These are phyloP conservation scores for Pseudogymnoascus destructans DNA, from an alignment of 2,329 filamentous ascomycete species.

Conservation along the genomic window DNA sequence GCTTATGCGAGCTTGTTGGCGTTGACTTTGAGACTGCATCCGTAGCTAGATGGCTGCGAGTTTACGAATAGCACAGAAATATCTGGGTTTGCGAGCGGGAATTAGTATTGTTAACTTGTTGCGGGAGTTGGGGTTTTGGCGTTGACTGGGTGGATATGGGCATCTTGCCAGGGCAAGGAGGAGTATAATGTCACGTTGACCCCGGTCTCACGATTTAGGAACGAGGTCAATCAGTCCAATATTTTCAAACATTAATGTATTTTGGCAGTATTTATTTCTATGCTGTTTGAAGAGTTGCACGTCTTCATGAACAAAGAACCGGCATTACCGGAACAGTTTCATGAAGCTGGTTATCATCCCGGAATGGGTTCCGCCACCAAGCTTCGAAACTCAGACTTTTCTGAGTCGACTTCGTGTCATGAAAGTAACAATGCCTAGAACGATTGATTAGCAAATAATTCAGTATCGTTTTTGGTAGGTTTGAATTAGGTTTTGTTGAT, in stretches of 20 bases:
- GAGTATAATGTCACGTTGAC: not conserved
- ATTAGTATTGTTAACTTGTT: not conserved
- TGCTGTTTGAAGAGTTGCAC: not conserved
- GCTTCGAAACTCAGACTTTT: not conserved
- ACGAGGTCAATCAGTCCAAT: not conserved
- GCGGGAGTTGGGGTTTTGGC: not conserved
- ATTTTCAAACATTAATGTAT: not conserved
- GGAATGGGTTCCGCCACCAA: not conserved
- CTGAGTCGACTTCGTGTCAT: not conserved
- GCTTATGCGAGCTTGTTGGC: conserved; percentile 45
- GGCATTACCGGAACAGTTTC: not conserved
- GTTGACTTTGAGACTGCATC: conserved; percentile 34
- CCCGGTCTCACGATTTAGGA: not conserved
- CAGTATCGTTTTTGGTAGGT: not conserved
- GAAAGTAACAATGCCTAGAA: not conserved
- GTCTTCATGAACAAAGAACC: not conserved
- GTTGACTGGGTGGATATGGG: not conserved
- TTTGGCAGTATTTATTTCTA: not conserved
- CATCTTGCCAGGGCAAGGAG: not conserved
- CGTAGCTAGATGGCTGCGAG: not conserved
- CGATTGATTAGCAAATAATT: conserved; percentile 7
- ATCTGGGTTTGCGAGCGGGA: not conserved
- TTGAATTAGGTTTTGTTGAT: conserved; percentile 8
- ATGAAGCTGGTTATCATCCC: not conserved
- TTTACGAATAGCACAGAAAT: not conserved